Conservation (phyloP, 805 yeast genomes). For the Spathaspora passalidarum region DNA sequence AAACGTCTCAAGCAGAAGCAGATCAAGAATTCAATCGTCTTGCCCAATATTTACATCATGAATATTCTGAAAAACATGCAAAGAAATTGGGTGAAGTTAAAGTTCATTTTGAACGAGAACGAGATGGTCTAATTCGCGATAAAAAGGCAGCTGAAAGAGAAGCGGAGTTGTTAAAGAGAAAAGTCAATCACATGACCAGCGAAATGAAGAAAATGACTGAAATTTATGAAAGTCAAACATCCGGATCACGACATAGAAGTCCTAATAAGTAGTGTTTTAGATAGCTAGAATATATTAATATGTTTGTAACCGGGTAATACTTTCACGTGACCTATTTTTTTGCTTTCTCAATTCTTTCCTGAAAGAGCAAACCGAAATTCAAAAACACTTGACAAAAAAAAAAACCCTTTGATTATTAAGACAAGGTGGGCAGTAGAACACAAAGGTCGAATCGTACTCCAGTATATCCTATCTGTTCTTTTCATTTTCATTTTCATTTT, state of each 20-base stretch:
- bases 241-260: conserved; percentile 5
- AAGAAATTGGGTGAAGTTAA: conserved; percentile 61
- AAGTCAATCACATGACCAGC: conserved; percentile 35
- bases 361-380: too few species aligned
- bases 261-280: conserved; percentile 8
- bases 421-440: not conserved
- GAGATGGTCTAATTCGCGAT: conserved; percentile 41
- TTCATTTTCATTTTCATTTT: too few species aligned
- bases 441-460: not conserved
- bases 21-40: conserved; percentile 57
- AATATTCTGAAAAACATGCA: conserved; percentile 75
- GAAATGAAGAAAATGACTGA: conserved; percentile 38
- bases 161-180: conserved; percentile 45
- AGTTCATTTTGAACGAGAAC: conserved; percentile 26
- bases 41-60: conserved; percentile 68
- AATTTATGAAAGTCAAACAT: conserved; percentile 40
- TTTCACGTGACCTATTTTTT: not conserved
- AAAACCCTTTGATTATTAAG: too few species aligned
- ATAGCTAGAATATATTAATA: not conserved
- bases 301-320: not conserved
- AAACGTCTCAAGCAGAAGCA: conserved; percentile 44
- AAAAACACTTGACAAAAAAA: too few species aligned
- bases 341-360: too few species aligned
- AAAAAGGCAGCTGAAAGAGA: conserved; percentile 48
- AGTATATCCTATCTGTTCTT: too few species aligned